These are phyloP conservation scores for Yamadazyma siamensis DNA, from an alignment of 1,139 yeast genomes.

Conservation along the genomic window DNA sequence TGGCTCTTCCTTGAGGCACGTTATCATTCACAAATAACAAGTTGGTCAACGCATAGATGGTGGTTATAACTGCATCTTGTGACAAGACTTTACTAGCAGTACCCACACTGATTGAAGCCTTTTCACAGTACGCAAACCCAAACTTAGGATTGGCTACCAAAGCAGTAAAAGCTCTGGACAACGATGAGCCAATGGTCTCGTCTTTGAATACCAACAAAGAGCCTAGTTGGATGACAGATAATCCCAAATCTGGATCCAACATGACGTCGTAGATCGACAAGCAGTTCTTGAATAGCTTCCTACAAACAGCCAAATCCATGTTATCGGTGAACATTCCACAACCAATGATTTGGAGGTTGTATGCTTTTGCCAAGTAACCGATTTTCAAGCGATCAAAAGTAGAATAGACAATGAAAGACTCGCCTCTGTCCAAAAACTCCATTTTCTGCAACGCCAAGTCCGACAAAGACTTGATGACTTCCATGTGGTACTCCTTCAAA, in stretches of 20 bases:
- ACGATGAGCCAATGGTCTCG: conserved; percentile 41
- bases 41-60: conserved; percentile 81
- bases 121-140: conserved; percentile 26
- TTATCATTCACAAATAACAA: conserved; percentile 58
- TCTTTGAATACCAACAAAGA: conserved; percentile 50
- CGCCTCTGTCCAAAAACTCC: conserved; percentile 45
- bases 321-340: conserved; percentile 43
- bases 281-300: conserved; percentile 34
- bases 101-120: conserved; percentile 41
- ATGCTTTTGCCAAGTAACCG: conserved; percentile 41
- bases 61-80: conserved; percentile 83
- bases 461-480: conserved; percentile 28
- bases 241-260: conserved; percentile 46
- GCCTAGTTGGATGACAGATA: conserved; percentile 52
- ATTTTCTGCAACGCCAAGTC: conserved; percentile 36
- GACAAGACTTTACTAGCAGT: conserved; percentile 47
- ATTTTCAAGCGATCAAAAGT: conserved; percentile 35
- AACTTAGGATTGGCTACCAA: conserved; percentile 45
- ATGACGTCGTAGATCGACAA: conserved; percentile 40
- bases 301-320: conserved; percentile 30
- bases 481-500: conserved; percentile 23
- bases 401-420: conserved; percentile 42
- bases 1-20: conserved; percentile 23
- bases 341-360: conserved; percentile 39
- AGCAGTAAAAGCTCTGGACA: conserved; percentile 49